Conservation (phyloP, 257 asterid genomes). For the Solanum lycopersicoides region DNA sequence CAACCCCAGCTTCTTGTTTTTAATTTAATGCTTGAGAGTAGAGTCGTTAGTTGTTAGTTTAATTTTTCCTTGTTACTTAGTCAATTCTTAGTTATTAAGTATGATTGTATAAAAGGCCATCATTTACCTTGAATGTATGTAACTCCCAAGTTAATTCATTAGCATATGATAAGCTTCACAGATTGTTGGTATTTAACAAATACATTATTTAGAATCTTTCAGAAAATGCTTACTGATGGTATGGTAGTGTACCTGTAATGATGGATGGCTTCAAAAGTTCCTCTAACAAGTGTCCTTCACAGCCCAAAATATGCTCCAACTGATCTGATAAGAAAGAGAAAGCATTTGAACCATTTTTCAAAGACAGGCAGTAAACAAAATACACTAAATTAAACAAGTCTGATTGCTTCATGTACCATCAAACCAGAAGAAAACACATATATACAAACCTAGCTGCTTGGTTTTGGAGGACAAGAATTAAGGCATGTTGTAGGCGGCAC, state of each 20-base stretch:
- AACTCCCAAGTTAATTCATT: no score
- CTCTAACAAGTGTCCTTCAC: neutral
- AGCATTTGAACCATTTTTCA: neutral
- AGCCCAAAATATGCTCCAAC: neutral
- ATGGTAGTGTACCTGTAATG: neutral
- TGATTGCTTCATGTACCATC: neutral
- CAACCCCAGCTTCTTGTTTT: no score
- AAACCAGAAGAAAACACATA: neutral
- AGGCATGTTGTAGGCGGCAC: neutral
- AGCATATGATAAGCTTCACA: neutral
- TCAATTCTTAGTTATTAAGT: no score
- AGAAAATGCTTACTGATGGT: neutral
- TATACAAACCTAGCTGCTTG: slow-evolving; percentile 26
- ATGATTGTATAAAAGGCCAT: no score
- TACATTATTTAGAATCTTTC: neutral
- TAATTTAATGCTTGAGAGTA: no score
- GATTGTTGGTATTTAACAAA: neutral
- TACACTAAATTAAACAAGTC: neutral
- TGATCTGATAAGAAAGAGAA: neutral
- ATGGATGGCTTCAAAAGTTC: neutral
- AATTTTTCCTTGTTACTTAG: no score
- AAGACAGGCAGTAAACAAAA: neutral
- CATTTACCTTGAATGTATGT: no score
- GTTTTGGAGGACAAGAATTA: neutral
- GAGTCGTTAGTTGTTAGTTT: no score